Evolutionary conservation across 345 rosid species (phyloP), one percentile per base, ranked within the genome.

Genomic region (Odontarrhena argentea): DNA sequence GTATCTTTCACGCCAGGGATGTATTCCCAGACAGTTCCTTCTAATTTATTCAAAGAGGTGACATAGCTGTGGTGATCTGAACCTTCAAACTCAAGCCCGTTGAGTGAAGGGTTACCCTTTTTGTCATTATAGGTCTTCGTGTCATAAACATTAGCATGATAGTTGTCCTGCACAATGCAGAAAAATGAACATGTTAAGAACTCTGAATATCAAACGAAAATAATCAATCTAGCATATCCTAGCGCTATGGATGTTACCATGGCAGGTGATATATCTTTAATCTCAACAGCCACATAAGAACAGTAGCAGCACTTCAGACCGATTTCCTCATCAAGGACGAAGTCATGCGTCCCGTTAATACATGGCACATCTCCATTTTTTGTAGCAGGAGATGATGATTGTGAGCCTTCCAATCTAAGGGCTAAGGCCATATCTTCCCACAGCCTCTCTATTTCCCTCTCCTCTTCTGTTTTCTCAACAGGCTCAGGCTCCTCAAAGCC

Each of bases 1-100:
- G 68, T 72, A 38, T 43, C 71, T 43, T 57, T 74, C 4, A 78
- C 28, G 24, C 82, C 80, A 40, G 98, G 98, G 58, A 92, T 74
- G 55, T 80, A 71, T 59, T 81, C 78, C 97, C 93, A 88, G 32
- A 91, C 91, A 0, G 89, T 86, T 56, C 88, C 93, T 60, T 77
- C 28, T 8, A 42, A 58, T 65, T 63, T 25, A 25, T 54, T 62
- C 13, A 49, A 7, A 45, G 55, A 42, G 32, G 73, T 54, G 18
- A 15, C 5, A 12, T 51, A 35, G 57, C 32, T 47, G 48, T 7
- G 65, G 52, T 12, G 42, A 12, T 44, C 62, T 68, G 37, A 25
- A 60, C 48, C 62, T 30, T 42, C 60, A 66, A 46, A 49, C 25
- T 59, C 68, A 60, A 74, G 54, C n/a, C 64, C 63, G 52, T 70